Base-by-base conservation (phyloP, 495 filamentous ascomycete genomes). In the Aspergillus cavernicola region DNA sequence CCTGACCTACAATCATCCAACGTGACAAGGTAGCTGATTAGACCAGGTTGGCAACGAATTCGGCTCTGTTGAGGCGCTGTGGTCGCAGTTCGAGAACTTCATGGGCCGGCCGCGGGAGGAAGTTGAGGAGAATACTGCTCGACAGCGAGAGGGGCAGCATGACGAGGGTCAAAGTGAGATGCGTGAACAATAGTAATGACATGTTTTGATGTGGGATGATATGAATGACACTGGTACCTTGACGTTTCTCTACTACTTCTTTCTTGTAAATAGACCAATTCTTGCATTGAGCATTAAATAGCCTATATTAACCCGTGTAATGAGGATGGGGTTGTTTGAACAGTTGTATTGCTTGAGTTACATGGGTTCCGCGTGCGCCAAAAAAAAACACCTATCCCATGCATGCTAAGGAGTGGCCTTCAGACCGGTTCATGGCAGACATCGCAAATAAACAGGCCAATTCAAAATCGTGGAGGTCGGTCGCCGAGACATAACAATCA, bases 21-120 rank as follows among this genome's bases (percentile, higher is more conserved):
- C 29, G 49, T 7, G 3, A 48, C 11, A 43, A 42, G 28, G 28
- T 28, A 52, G 19, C 9, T 53, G 10, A 33, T 1, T 6, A 2
- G 15, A 15, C 1, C 40, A 92, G 88, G 89, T 98, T 23, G 93
- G 93, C 7, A 97, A 96, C 65, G 93, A 98, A 62, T 97, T 98
- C 66, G 82, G 87, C n/a, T 89, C 88, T 8, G 93, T 98, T 15
- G 93, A 98, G 70, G 90, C 89, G 22, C 79, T 98, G 29, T 98
- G 93, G 93, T 91, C 87, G 29, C 89, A 95, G 53, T 98, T 98
- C 63, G 93, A 98, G 76, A 86, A 86, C 50, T 92, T 97, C 56
- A 97, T 97, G 92, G 89, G 83, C 15, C 86, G 84, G 55, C 49
- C 66, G 4, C 66, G 68, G n/a, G 85, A 88, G 0, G 83, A 83